Evolutionary conservation across 2,329 filamentous ascomycete genomes (phyloP).

Genomic region (Cladosporium cucumerinum): DNA sequence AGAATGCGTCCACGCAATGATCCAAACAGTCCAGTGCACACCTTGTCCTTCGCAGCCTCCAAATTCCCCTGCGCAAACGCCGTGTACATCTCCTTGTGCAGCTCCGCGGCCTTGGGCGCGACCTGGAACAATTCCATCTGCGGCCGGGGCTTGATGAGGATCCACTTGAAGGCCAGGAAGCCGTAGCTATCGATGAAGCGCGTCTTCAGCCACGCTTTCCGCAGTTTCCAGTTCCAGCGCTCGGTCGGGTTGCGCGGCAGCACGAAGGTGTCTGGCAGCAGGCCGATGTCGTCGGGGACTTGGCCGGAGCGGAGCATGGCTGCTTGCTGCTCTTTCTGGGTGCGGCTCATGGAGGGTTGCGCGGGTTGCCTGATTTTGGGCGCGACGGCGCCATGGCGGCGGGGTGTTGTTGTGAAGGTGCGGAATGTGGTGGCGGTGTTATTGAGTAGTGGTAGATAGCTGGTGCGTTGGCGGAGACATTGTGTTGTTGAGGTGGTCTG

Average conservation of each 20-base stretch:
- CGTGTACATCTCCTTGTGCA: constrained; percentile 48
- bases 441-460: constrained; percentile 3
- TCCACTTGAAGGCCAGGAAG: not conserved
- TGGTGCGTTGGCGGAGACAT: constrained; percentile 13
- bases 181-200: not conserved
- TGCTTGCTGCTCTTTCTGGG: constrained; percentile 33
- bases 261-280: constrained; percentile 40
- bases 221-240: constrained; percentile 21
- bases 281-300: constrained; percentile 41
- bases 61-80: constrained; percentile 44
- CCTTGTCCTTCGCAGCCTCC: constrained; percentile 20
- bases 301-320: constrained; percentile 34
- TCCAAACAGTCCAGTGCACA: constrained; percentile 24
- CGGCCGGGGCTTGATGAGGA: constrained; percentile 25
- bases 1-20: constrained; percentile 34
- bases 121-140: constrained; percentile 35
- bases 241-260: constrained; percentile 23
- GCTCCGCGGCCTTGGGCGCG: constrained; percentile 36
- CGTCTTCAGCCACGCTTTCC: constrained; percentile 16
- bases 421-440: constrained; percentile 7
- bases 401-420: not conserved
- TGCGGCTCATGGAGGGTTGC: constrained; percentile 40
- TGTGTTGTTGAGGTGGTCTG: constrained; percentile 8
- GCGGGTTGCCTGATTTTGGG: constrained; percentile 32
- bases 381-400: not conserved